These are phyloP conservation scores for Meyerozyma sp. DNA, from an alignment of 1,139 yeast species.

Conservation along the genomic window DNA sequence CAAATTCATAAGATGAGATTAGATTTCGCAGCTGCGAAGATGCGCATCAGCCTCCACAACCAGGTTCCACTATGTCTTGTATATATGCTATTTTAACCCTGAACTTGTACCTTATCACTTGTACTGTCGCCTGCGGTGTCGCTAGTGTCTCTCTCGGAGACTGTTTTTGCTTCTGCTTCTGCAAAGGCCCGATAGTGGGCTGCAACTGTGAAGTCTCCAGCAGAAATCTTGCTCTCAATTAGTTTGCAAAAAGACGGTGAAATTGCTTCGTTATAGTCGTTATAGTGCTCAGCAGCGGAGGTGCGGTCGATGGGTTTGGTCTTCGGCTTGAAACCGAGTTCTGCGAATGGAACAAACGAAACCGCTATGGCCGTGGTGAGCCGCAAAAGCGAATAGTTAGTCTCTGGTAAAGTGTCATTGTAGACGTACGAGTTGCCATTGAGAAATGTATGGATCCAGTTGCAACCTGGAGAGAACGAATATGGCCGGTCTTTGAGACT, in stretches of 20 bases:
- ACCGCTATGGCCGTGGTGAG: conserved; percentile 17
- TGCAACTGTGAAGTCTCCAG: conserved; percentile 2
- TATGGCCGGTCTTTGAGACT: conserved; percentile 21
- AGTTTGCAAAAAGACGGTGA: conserved; percentile 3
- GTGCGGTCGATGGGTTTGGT: conserved; percentile 5
- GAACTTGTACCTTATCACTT: too few relatives aligned
- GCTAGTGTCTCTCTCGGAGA: background rate
- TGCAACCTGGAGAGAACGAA: conserved; percentile 24
- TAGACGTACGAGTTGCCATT: conserved; percentile 18
- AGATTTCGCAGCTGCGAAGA: conserved; percentile 1
- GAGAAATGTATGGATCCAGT: conserved; percentile 31
- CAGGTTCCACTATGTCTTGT: background rate
- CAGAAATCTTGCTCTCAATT: conserved; percentile 2
- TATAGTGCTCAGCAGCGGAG: background rate
- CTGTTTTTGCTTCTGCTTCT: too few relatives aligned
- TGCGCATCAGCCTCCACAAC: background rate
- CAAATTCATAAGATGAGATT: conserved; percentile 48
- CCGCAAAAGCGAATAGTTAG: conserved; percentile 8
- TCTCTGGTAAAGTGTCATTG: conserved; percentile 11
- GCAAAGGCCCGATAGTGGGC: conserved; percentile 3
- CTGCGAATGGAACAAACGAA: conserved; percentile 26
- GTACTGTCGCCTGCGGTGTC: background rate
- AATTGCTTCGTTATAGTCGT: background rate
- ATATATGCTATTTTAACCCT: too few relatives aligned
- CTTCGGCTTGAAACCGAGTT: conserved; percentile 12